Evolutionary conservation across 768 basidiomycete species (phyloP), one percentile per base, ranked within the genome.

Genomic region (Tylopilus plumbeoviolaceoides): DNA sequence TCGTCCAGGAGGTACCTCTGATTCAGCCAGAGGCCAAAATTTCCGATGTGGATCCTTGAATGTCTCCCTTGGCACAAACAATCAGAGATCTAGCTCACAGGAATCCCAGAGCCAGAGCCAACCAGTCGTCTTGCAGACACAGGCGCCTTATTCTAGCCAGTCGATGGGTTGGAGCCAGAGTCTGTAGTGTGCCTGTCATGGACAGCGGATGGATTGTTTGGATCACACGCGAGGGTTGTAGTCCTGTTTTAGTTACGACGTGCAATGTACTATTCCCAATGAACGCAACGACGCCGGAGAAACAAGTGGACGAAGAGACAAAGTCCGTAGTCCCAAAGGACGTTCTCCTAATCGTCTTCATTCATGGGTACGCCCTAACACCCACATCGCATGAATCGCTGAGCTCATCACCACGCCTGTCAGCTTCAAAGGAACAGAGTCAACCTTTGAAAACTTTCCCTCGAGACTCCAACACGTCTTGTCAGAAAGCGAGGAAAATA

Each of bases 401-500:
- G 6, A 48, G 20, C 59, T 60, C 44, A 60, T 60, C 46, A 60
- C 49, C 8, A 6, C 7, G 27, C 25, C 38, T 2, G 7, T 10
- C 30, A 80, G 80, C 17, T 81, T 83, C 66, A 79, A 80, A 50
- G 81, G 82, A 21, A 75, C 78, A 25, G 86, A 91, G 53, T 75
- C 81, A 15, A 89, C 89, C 0, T 94, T 94, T 56, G 75, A 72
- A 35, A 75, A 77, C 51, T 98, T 97, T 60, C 94, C 94, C 1
- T 76, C 83, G 47, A 77, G 91, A 47, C 73, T 98, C 27, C 80
- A 82, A 53, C 90, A 95, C 63, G 70, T 92, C 40, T 74, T 95
- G 5, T 73, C 83, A 7, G 81, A 88, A 61, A 85, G 82, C 0
- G 73, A 89, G 23, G 66, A 73, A 3, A 72, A 79, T 36, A 70